phyloP scores from a whole-genome alignment of 164 flowering plant genomes.

The Vitis rotundifolia region DNA sequence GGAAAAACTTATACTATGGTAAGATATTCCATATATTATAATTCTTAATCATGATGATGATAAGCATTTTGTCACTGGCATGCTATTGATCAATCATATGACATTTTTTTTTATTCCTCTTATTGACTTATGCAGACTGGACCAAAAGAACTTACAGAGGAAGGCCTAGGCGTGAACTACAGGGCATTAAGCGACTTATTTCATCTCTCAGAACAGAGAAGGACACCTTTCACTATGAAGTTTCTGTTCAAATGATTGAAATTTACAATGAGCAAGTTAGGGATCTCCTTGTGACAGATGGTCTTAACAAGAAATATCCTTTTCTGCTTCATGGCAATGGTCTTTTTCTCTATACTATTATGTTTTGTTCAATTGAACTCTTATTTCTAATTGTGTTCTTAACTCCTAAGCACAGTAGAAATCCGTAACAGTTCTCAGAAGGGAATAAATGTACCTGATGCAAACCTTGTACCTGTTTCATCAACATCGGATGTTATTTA shows the following conservation, averaged over 20 bases:
- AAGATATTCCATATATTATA: background rate
- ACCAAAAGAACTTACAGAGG: constrained; percentile 62
- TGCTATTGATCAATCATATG: background rate
- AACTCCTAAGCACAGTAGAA: constrained; percentile 53
- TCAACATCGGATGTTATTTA: constrained; percentile 58
- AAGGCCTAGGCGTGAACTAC: constrained; percentile 77
- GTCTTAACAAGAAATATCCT: constrained; percentile 84
- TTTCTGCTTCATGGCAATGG: constrained; percentile 2
- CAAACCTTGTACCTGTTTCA: constrained; percentile 56
- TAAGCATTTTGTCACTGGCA: background rate
- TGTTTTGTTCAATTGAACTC: background rate
- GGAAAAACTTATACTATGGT: constrained; percentile 59
- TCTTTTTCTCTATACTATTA: background rate
- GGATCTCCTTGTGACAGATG: constrained; percentile 73
- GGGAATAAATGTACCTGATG: constrained; percentile 70
- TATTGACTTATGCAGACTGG: constrained; percentile 55
- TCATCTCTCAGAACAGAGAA: constrained; percentile 61
- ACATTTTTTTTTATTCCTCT: background rate
- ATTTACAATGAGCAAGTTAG: constrained; percentile 97
- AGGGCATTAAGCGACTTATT: constrained; percentile 85
- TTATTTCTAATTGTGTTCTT: constrained; percentile 22
- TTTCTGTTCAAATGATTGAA: constrained; percentile 93
- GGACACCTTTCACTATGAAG: constrained; percentile 54
- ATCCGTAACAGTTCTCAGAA: constrained; percentile 58
- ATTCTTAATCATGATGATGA: background rate